phyloP scores from a whole-genome alignment of 2,329 filamentous ascomycete genomes.

The Aspergillus nomiae region DNA sequence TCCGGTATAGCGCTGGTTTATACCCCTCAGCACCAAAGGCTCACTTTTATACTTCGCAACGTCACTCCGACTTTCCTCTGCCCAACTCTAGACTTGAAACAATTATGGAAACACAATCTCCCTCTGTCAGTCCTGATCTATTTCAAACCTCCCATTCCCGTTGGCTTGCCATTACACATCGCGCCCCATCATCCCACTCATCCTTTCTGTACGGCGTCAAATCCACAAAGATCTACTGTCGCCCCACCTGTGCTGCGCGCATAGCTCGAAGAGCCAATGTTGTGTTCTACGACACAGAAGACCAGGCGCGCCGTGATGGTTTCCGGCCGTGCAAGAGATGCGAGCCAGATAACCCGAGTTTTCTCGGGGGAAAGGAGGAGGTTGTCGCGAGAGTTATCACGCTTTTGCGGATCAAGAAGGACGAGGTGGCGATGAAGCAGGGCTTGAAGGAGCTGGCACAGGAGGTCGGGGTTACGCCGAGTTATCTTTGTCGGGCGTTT shows the following conservation, averaged over 20 bases:
- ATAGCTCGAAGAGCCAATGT: slow-evolving; percentile 64
- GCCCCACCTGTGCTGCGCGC: slow-evolving; percentile 36
- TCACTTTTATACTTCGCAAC: too few relatives aligned
- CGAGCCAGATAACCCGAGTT: slow-evolving; percentile 42
- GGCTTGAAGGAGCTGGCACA: slow-evolving; percentile 53
- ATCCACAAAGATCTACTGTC: slow-evolving; percentile 27
- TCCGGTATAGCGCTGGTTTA: too few relatives aligned
- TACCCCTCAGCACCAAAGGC: too few relatives aligned
- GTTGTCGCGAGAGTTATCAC: slow-evolving; percentile 3
- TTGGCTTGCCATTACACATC: slow-evolving; percentile 27
- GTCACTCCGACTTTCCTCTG: too few relatives aligned
- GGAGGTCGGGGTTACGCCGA: slow-evolving; percentile 56
- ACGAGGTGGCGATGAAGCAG: slow-evolving; percentile 20
- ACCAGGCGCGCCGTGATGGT: slow-evolving; percentile 51
- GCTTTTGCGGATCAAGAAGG: not conserved
- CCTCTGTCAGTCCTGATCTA: not conserved
- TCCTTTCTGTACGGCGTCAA: slow-evolving; percentile 55
- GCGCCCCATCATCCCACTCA: slow-evolving; percentile 40
- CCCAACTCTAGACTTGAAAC: too few relatives aligned
- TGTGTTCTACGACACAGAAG: slow-evolving; percentile 52
- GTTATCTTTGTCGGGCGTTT: slow-evolving; percentile 63
- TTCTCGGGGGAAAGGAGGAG: slow-evolving; percentile 9
- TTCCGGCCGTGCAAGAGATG: slow-evolving; percentile 63
- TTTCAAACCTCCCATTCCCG: slow-evolving; percentile 4
- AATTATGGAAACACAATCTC: too few relatives aligned